Conservation (phyloP, 768 basidiomycete genomes). For the Calocera viscosa region DNA sequence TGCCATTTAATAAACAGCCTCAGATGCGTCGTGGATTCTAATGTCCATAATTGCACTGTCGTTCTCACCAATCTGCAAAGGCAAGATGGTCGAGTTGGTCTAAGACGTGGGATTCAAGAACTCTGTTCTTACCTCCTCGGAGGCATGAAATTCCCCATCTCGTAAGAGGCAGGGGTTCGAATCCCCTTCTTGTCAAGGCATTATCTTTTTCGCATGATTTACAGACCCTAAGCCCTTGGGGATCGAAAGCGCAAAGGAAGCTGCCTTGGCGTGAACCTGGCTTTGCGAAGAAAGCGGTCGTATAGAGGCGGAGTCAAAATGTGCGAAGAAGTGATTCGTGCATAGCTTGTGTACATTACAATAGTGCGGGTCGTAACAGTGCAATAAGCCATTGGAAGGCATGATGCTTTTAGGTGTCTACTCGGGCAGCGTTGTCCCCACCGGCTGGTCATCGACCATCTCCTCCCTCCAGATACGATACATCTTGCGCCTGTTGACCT, state of each 20-base stretch:
- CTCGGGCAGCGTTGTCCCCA: neutral
- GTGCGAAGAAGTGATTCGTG: neutral
- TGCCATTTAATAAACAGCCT: too few species aligned
- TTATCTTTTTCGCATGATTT: neutral
- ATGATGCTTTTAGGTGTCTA: neutral
- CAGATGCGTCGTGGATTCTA: too few species aligned
- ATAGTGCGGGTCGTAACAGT: neutral
- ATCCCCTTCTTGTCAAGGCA: constrained; percentile 7
- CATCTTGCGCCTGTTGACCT: constrained; percentile 69
- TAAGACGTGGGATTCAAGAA: constrained; percentile 10
- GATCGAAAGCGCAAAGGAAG: too few species aligned
- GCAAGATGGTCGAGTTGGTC: constrained; percentile 9
- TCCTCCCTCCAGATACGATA: constrained; percentile 65
- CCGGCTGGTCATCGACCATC: constrained; percentile 33
- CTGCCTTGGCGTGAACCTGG: too few species aligned
- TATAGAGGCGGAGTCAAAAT: neutral
- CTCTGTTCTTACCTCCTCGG: constrained; percentile 5
- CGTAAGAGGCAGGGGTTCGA: constrained; percentile 9
- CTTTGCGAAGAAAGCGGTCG: too few species aligned
- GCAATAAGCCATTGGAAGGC: too few species aligned
- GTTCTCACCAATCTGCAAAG: neutral
- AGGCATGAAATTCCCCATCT: constrained; percentile 8
- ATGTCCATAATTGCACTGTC: too few species aligned
- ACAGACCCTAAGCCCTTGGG: too few species aligned
- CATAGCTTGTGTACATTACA: neutral